Percentiles rank a stretch among this genome's conserved stretches.
Evolutionary conservation across 2,329 filamentous ascomycete genomes (phyloP).

Genomic region (Akanthomyces uredinophilus): DNA sequence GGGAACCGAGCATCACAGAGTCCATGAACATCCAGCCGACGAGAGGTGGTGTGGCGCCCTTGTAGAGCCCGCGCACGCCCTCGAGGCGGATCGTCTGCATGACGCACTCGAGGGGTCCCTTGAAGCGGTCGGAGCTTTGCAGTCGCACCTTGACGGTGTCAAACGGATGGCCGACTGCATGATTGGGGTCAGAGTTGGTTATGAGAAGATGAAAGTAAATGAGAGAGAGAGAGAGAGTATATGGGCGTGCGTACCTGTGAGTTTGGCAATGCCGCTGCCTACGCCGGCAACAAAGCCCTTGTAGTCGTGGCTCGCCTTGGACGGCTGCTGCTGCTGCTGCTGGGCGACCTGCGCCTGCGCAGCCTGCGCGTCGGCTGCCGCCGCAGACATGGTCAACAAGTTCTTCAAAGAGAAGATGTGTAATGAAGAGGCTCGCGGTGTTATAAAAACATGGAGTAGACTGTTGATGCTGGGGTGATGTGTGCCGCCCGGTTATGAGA

Average conservation of each 20-base stretch:
- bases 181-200: constrained; percentile 10
- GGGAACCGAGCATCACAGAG: constrained; percentile 78
- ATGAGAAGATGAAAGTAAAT: no score
- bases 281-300: constrained; percentile 97
- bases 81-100: constrained; percentile 81
- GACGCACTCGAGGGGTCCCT: constrained; percentile 80
- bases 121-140: constrained; percentile 78
- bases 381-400: neutral
- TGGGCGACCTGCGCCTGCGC: constrained; percentile 25
- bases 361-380: neutral
- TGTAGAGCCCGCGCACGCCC: constrained; percentile 82
- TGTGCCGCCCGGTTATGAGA: neutral
- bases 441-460: neutral
- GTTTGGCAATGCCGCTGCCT: constrained; percentile 88
- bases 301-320: constrained; percentile 52
- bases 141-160: constrained; percentile 96
- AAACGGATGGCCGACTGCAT: constrained; percentile 65
- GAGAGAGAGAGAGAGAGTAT: neutral
- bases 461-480: neutral
- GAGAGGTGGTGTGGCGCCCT: constrained; percentile 85
- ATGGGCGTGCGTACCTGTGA: constrained; percentile 57
- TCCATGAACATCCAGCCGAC: constrained; percentile 99
- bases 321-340: constrained; percentile 16
- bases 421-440: neutral
- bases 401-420: neutral